Evolutionary conservation across 306 rosid genomes (phyloP), one percentile per base, ranked within the genome.

Genomic region (Trifolium subterraneum): DNA sequence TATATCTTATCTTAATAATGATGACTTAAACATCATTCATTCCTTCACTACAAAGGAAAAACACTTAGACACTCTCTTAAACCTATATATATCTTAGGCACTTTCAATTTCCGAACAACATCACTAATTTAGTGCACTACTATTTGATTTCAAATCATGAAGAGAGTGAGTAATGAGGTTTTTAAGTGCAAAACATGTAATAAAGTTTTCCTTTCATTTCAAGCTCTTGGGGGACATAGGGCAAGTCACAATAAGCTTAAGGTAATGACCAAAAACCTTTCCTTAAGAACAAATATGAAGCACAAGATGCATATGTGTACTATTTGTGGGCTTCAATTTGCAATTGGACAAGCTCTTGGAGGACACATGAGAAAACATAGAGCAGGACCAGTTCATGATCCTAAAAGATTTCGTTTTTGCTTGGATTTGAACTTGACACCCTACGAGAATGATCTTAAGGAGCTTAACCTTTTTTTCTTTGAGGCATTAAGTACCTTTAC

Each of bases 341-440:
- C 77, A 0, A 45, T 79, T 7, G 97, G 97, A 5, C 97, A 91
- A 41, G 95, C 97, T 3, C 85, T 91, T 0, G 92, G 97, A 9
- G 97, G 97, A 1, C 97, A 91, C 71, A 87, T 91, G 97, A 83
- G 95, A 48, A 82, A 90, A 11, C 97, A 91, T 41, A 82, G 87
- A 35, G 78, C 68, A 29, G 82, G 65, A 0, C 6, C 55, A 10
- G 23, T 18, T 51, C 59, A 48, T 45, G 48, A 41, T 29, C 25
- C 33, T 52, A 83, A 64, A 9, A 69, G 82, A 64, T 56, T 80
- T 6, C 22, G 67, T 12, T 45, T 75, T 55, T 72, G 80, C 64
- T 70, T 84, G 72, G 91, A 87, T 50, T 70, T 86, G 87, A 89
- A 86, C 73, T 33, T 88, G 70, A 68, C 80, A 23, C 86, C 87